Evolutionary conservation across 257 asterid genomes (phyloP).

Genomic region (Solanum appendiculatum): DNA sequence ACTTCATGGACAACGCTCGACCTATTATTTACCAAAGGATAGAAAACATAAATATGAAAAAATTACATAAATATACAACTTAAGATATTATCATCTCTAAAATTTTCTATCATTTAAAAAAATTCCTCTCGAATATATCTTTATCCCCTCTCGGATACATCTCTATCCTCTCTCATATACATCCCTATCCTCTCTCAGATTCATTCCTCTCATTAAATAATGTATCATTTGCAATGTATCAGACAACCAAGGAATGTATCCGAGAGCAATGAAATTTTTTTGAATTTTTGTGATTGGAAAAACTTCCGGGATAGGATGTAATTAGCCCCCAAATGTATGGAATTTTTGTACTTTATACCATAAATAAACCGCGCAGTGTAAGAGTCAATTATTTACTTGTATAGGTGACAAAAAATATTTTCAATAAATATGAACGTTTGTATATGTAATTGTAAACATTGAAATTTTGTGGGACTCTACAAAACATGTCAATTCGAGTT

Average conservation of each 20-base stretch:
- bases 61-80: no score
- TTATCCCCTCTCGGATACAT: background rate
- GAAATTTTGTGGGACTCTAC: no score
- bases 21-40: background rate
- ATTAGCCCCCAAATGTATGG: background rate
- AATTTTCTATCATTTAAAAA: no score
- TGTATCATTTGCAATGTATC: background rate
- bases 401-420: no score
- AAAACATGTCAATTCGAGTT: no score
- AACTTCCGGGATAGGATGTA: background rate
- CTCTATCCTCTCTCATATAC: accelerated
- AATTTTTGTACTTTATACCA: background rate
- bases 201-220: background rate
- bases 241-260: background rate
- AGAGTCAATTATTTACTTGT: background rate
- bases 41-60: background rate
- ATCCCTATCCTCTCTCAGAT: background rate
- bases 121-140: background rate
- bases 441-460: no score
- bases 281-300: background rate
- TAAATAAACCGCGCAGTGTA: background rate
- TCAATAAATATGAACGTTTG: no score
- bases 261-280: background rate
- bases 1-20: background rate
- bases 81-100: no score